Evolutionary conservation across 805 yeast genomes (phyloP).

Genomic region (Ogataea thermomethanolica): DNA sequence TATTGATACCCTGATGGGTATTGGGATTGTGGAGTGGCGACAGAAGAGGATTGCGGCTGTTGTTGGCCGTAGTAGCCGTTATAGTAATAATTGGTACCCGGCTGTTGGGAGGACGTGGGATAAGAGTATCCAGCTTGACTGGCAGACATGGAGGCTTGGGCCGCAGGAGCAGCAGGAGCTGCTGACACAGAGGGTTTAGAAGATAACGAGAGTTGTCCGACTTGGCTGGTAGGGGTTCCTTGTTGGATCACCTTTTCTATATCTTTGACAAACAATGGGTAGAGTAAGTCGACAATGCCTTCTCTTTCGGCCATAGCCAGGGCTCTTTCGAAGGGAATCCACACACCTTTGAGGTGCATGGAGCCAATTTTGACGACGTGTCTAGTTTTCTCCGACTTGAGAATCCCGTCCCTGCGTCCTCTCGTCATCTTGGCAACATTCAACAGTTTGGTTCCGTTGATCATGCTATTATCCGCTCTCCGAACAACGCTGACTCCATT

Average conservation of each 20-base stretch:
- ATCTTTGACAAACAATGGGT: constrained; percentile 59
- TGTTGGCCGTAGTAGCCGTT: constrained; percentile 20
- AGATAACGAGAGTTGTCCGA: constrained; percentile 21
- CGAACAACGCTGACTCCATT: constrained; percentile 61
- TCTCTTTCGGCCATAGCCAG: constrained; percentile 63
- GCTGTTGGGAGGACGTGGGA: constrained; percentile 16
- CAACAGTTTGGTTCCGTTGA: constrained; percentile 62
- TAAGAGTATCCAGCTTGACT: constrained; percentile 16
- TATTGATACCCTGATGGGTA: constrained; percentile 20
- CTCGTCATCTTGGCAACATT: constrained; percentile 70
- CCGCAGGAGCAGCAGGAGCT: constrained; percentile 5
- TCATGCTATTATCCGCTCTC: constrained; percentile 66
- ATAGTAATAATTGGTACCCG: constrained; percentile 16
- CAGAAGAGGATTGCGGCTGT: constrained; percentile 11
- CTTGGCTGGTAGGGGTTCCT: constrained; percentile 29
- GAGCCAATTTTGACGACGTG: constrained; percentile 70
- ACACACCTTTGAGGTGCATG: constrained; percentile 67
- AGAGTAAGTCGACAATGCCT: constrained; percentile 51
- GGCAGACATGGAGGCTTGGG: constrained; percentile 7
- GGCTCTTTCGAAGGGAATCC: constrained; percentile 71
- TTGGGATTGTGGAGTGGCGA: constrained; percentile 14
- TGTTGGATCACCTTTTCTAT: constrained; percentile 42
- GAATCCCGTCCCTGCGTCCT: constrained; percentile 67
- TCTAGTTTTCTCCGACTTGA: constrained; percentile 58
- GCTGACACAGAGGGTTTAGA: constrained; percentile 15